These are phyloP conservation scores for Colletotrichum sp. DNA, from an alignment of 2,329 filamentous ascomycete species.

Conservation along the genomic window DNA sequence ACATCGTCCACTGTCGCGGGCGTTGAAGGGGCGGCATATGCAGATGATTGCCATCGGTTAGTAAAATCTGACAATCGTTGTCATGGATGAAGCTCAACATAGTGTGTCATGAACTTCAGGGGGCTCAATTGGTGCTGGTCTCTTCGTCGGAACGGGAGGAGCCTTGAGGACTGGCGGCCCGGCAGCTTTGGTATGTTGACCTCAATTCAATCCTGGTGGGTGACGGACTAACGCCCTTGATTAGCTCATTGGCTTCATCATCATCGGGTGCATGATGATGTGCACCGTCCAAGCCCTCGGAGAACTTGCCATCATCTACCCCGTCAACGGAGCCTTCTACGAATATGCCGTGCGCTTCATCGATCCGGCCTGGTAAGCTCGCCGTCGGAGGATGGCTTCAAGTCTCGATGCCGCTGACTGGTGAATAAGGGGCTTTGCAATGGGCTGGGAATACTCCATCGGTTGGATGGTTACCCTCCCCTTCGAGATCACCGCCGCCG, in stretches of 20 bases:
- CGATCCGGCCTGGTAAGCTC: slow-evolving; percentile 55
- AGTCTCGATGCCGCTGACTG: neutral
- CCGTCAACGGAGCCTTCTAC: slow-evolving; percentile 66
- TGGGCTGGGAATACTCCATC: slow-evolving; percentile 49
- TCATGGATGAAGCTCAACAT: neutral
- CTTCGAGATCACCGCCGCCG: slow-evolving; percentile 67
- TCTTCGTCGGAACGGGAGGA: neutral
- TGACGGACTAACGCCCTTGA: accelerated
- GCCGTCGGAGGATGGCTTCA: accelerated
- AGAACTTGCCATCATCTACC: slow-evolving; percentile 63
- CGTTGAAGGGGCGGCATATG: slow-evolving; percentile 47
- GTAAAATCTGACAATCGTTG: neutral
- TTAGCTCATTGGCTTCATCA: slow-evolving; percentile 52
- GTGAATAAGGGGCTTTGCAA: slow-evolving; percentile 46
- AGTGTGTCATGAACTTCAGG: neutral
- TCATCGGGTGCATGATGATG: slow-evolving; percentile 56
- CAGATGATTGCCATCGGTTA: slow-evolving; percentile 53
- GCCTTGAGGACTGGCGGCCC: neutral
- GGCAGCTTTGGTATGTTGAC: neutral
- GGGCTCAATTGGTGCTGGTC: neutral
- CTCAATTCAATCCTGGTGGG: neutral
- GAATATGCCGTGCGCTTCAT: slow-evolving; percentile 64
- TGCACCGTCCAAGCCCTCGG: slow-evolving; percentile 64
- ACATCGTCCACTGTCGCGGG: neutral
- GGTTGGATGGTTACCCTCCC: neutral